Evolutionary conservation across 352 stramenopile genomes (phyloP).

Genomic region (Phytophthora sp.): DNA sequence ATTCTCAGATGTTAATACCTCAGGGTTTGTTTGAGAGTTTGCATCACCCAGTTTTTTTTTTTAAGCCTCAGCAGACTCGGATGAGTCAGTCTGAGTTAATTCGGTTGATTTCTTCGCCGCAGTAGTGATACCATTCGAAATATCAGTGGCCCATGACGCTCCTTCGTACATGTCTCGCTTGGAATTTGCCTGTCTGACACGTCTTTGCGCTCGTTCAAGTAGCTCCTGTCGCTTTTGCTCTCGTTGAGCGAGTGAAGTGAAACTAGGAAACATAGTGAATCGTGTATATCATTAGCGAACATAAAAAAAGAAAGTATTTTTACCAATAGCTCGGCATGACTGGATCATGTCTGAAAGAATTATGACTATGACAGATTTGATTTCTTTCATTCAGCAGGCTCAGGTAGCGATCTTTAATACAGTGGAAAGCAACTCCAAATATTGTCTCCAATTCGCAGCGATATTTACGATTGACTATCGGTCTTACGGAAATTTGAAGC

Average conservation of each 20-base stretch:
- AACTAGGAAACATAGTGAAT: not conserved
- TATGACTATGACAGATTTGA: not conserved
- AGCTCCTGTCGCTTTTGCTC: conserved; percentile 9
- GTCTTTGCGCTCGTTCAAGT: conserved; percentile 1
- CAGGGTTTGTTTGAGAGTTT: not conserved
- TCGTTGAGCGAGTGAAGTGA: not conserved
- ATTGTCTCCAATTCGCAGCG: conserved; percentile 1
- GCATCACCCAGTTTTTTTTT: conserved; percentile 1
- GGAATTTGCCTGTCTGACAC: not conserved
- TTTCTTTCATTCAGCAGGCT: not conserved
- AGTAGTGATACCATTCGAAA: not conserved
- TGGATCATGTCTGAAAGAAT: not conserved
- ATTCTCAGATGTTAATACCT: conserved; percentile 1
- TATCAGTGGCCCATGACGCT: conserved; percentile 11
- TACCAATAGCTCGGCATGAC: not conserved
- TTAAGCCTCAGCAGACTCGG: not conserved
- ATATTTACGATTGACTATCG: not conserved
- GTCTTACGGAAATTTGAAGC: not conserved
- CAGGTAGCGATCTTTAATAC: conserved; percentile 1
- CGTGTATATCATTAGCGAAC: not conserved
- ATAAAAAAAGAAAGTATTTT: conserved; percentile 8
- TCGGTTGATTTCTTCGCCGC: not conserved
- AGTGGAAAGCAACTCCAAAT: conserved; percentile 3
- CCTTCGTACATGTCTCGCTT: conserved; percentile 9
- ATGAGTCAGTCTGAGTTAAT: conserved; percentile 23